phyloP scores from a whole-genome alignment of 2,329 filamentous ascomycete genomes.

The Fusarium agapanthi region DNA sequence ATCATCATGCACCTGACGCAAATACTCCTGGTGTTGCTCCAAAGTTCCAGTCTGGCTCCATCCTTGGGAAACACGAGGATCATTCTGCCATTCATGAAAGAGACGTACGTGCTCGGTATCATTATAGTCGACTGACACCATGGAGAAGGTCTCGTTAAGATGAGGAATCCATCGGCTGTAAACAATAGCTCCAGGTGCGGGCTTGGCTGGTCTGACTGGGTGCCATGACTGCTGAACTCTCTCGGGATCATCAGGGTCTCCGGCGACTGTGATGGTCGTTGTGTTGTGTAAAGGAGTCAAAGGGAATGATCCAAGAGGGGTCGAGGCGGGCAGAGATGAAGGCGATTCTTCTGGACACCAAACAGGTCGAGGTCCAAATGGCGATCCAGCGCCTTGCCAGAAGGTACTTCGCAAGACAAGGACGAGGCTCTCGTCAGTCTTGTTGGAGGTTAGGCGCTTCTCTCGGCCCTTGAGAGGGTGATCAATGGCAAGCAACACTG shows the following conservation, averaged over 20 bases:
- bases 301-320: constrained; percentile 57
- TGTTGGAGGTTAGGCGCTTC: constrained; percentile 35
- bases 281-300: constrained; percentile 59
- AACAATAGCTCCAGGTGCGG: constrained; percentile 72
- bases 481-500: constrained; percentile 59
- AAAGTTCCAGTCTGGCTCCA: constrained; percentile 83
- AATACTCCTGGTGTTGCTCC: constrained; percentile 77
- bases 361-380: constrained; percentile 69
- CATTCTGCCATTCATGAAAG: constrained; percentile 86
- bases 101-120: constrained; percentile 71
- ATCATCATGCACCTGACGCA: constrained; percentile 73
- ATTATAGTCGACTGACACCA: constrained; percentile 75
- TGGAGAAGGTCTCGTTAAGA: constrained; percentile 78
- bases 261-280: constrained; percentile 49
- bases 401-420: constrained; percentile 65
- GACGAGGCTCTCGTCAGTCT: constrained; percentile 46
- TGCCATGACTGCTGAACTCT: constrained; percentile 68
- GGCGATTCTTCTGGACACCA: constrained; percentile 64
- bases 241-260: constrained; percentile 52
- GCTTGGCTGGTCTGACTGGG: constrained; percentile 76
- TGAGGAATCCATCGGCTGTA: constrained; percentile 85
- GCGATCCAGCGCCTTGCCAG: constrained; percentile 76
- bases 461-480: constrained; percentile 53
- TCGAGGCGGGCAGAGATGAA: constrained; percentile 46
- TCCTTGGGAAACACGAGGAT: constrained; percentile 79